Base-by-base conservation (phyloP, 768 basidiomycete species). In the Calocera viscosa region DNA sequence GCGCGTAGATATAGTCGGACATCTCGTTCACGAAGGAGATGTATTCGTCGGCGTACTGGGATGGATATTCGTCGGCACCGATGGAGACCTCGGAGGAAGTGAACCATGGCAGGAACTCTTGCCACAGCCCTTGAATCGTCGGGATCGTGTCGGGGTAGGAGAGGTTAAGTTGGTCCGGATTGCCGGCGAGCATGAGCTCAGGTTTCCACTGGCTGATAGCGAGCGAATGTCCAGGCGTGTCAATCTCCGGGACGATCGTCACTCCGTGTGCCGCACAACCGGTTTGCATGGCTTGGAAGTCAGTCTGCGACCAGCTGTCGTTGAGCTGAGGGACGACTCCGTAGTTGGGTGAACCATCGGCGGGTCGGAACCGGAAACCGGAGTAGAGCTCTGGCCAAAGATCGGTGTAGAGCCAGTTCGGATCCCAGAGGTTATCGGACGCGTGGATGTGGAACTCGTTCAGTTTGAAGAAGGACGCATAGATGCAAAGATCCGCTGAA, bases 121-220 rank as follows among this genome's bases (percentile, higher is more conserved):
- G 71, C 81, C 80, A 81, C 19, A 81, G 76, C 8, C 75, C 72
- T 67, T 80, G 76, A 47, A 81, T 72, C 0, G 77, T 78, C 11
- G 79, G 79, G 39, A 80, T 76, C 0, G 79, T 78, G 26, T 78
- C 79, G 1, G 79, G 79, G 53, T 77, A 72, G 22, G 76, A 77
- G 34, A 80, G 71, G 65, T 80, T 78, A 30, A 81, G 73, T 17
- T 75, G 67, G 65, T 79, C 77, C 1, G 77, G 78, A 24, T 74
- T 71, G 12, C 72, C 74, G 14, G 75, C 72, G 16, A 77, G 68
- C 71, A 77, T 76, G 14, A 81, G 71, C 68, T 80, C 74, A 10
- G 80, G 80, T 49, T 76, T 80, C 81, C 80, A 81, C 66, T 81
- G 78, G 22, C 78, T 77, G 66, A 81, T 78, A 2, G 75, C 77